Conservation (phyloP, 805 yeast genomes). For the Wickerhamiella musiphila region DNA sequence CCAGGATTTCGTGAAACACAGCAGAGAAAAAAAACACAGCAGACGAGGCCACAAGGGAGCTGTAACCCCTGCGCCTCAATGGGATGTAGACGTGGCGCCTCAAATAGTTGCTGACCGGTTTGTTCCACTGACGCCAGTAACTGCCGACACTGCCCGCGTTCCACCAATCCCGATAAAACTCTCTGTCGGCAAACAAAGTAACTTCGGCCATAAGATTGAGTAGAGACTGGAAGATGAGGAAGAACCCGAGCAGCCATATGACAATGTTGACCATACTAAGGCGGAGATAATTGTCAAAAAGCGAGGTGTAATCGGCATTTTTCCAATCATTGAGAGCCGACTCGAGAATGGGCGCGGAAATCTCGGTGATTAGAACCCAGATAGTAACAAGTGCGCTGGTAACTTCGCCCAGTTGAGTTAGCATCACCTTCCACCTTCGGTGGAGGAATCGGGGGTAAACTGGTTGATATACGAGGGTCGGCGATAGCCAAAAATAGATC, state of each 20-base stretch:
- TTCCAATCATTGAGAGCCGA: slow-evolving; percentile 19
- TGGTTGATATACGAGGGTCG: slow-evolving; percentile 33
- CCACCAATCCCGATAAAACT: slow-evolving; percentile 35
- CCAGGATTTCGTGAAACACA: slow-evolving; percentile 29
- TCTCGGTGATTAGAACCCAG: slow-evolving; percentile 25
- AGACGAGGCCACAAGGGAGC: slow-evolving; percentile 19
- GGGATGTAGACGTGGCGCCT: slow-evolving; percentile 28
- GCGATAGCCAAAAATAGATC: slow-evolving; percentile 28
- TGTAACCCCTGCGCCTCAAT: slow-evolving; percentile 21
- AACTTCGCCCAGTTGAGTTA: slow-evolving; percentile 24
- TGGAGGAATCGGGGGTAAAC: slow-evolving; percentile 25
- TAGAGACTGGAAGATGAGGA: slow-evolving; percentile 26
- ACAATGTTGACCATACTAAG: slow-evolving; percentile 26
- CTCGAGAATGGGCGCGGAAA: slow-evolving; percentile 29
- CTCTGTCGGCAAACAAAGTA: slow-evolving; percentile 29
- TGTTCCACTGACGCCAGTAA: slow-evolving; percentile 32
- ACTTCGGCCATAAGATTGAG: slow-evolving; percentile 30
- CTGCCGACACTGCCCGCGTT: slow-evolving; percentile 31
- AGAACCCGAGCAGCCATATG: slow-evolving; percentile 29
- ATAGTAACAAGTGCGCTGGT: slow-evolving; percentile 19
- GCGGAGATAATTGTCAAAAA: slow-evolving; percentile 24
- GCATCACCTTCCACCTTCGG: slow-evolving; percentile 20
- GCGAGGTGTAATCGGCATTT: slow-evolving; percentile 13
- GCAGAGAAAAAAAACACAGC: slow-evolving; percentile 29
- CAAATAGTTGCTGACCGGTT: slow-evolving; percentile 28